A percentile compares a stretch with the other conserved stretches of the same genome.
phyloP scores from a whole-genome alignment of 2,329 filamentous ascomycete species.

The Colletotrichum sojae region DNA sequence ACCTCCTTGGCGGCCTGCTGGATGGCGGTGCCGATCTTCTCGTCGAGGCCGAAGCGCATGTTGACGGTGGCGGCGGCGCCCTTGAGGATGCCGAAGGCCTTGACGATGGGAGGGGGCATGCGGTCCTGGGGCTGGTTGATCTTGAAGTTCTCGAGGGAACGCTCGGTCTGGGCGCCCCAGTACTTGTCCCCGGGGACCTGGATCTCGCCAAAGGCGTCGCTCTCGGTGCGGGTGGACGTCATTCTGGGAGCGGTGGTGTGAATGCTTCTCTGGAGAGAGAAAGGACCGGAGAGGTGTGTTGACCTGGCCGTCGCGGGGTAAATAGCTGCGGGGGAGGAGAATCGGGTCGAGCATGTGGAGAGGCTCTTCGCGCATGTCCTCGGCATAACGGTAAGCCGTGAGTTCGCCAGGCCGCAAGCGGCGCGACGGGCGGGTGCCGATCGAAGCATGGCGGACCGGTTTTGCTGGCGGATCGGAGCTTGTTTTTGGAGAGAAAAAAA shows the following conservation, averaged over 20 bases:
- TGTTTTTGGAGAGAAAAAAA: conserved; percentile 13
- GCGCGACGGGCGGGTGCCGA: conserved; percentile 39
- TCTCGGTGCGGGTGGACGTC: conserved; percentile 82
- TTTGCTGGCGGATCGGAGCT: conserved; percentile 16
- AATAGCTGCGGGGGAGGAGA: conserved; percentile 36
- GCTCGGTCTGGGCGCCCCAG: conserved; percentile 98
- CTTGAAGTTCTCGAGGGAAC: conserved; percentile 96
- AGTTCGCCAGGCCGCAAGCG: conserved; percentile 39
- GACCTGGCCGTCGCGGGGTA: conserved; percentile 37
- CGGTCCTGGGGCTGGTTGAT: conserved; percentile 99
- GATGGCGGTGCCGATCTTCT: conserved; percentile 90
- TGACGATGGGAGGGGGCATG: conserved; percentile 93
- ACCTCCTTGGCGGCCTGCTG: conserved; percentile 96
- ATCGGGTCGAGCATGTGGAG: conserved; percentile 40
- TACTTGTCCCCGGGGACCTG: conserved; percentile 94
- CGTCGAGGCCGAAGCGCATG: conserved; percentile 85
- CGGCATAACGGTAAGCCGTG: conserved; percentile 38
- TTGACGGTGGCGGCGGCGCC: conserved; percentile 96
- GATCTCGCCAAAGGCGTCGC: conserved; percentile 97
- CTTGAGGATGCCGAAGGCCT: conserved; percentile 97
- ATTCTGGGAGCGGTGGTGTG: conserved; percentile 64
- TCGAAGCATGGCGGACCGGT: conserved; percentile 33
- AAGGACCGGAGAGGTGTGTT: conserved; percentile 30
- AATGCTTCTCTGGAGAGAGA: conserved; percentile 45
- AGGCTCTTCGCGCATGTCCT: conserved; percentile 40